Evolutionary conservation across 1,284 basidiomycete species (phyloP).

Genomic region (Neotropicomus parvogracilis): DNA sequence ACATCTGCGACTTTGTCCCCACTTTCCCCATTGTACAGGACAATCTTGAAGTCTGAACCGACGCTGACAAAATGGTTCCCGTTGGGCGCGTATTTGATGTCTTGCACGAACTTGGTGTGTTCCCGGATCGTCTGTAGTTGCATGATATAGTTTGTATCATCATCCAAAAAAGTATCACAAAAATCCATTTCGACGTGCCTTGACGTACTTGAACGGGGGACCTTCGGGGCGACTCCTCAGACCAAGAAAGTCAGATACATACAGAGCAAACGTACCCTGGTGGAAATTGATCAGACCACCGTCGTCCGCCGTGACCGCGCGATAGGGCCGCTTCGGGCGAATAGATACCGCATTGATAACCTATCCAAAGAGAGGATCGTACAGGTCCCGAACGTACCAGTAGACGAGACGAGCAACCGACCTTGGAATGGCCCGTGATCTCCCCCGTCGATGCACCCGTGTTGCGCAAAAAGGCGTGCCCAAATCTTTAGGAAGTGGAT

Average conservation of each 20-base stretch:
- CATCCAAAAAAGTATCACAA: not conserved
- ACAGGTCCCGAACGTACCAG: not conserved
- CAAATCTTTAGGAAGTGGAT: conserved; percentile 64
- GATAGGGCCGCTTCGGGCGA: conserved; percentile 85
- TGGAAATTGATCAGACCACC: conserved; percentile 82
- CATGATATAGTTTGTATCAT: not conserved
- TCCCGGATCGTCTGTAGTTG: conserved; percentile 69
- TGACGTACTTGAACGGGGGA: conserved; percentile 87
- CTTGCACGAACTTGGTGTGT: conserved; percentile 93
- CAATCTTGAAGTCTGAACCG: conserved; percentile 87
- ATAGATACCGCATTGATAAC: conserved; percentile 90
- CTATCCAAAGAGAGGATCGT: conserved; percentile 34
- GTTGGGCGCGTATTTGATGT: conserved; percentile 79
- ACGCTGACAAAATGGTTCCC: conserved; percentile 87
- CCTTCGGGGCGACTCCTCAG: conserved; percentile 40
- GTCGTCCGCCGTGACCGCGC: conserved; percentile 86
- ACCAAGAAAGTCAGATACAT: not conserved
- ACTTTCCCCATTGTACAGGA: conserved; percentile 90
- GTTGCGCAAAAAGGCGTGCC: conserved; percentile 85
- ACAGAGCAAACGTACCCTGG: conserved; percentile 47
- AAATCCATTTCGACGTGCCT: conserved; percentile 42
- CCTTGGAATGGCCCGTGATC: conserved; percentile 91
- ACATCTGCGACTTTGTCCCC: conserved; percentile 78
- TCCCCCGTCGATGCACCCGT: conserved; percentile 90
- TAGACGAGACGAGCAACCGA: conserved; percentile 27